These are phyloP conservation scores for Beauveria australis DNA, from an alignment of 2,329 filamentous ascomycete species.

Conservation along the genomic window DNA sequence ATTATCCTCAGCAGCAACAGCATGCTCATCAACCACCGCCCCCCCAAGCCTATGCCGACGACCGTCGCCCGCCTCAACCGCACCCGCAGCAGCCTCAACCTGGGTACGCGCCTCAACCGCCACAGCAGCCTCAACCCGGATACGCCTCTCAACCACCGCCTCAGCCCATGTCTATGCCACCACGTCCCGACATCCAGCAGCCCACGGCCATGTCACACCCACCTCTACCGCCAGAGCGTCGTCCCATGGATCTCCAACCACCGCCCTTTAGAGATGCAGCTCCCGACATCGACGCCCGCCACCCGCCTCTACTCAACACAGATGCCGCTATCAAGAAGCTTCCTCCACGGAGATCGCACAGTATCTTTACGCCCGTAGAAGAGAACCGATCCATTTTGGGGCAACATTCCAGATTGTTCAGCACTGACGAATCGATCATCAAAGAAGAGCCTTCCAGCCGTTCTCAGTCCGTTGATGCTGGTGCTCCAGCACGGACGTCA, in stretches of 20 bases:
- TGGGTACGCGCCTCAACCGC: constrained; percentile 21
- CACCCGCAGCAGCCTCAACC: constrained; percentile 16
- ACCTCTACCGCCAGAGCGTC: constrained; percentile 25
- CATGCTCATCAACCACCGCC: constrained; percentile 23
- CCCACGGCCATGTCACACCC: constrained; percentile 13
- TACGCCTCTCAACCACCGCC: constrained; percentile 20
- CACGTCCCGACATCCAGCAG: constrained; percentile 18
- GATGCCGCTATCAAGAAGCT: constrained; percentile 50
- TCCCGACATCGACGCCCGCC: constrained; percentile 38
- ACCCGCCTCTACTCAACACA: constrained; percentile 41
- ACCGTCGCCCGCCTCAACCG: constrained; percentile 11
- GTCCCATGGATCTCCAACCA: constrained; percentile 42
- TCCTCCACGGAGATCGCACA: constrained; percentile 73
- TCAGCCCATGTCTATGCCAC: constrained; percentile 15
- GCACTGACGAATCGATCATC: constrained; percentile 39
- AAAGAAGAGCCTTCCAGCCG: constrained; percentile 37
- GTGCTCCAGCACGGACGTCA: constrained; percentile 44
- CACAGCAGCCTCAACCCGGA: constrained; percentile 22
- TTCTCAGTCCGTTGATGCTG: constrained; percentile 57
- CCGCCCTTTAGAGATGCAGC: constrained; percentile 43
- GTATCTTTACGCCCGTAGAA: constrained; percentile 96
- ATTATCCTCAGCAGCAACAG: constrained; percentile 20
- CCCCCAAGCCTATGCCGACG: constrained; percentile 15
- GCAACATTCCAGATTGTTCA: constrained; percentile 67
- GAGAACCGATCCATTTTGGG: constrained; percentile 83